Evolutionary conservation across 2,329 filamentous ascomycete genomes (phyloP).

Genomic region (Bertia moriformis): DNA sequence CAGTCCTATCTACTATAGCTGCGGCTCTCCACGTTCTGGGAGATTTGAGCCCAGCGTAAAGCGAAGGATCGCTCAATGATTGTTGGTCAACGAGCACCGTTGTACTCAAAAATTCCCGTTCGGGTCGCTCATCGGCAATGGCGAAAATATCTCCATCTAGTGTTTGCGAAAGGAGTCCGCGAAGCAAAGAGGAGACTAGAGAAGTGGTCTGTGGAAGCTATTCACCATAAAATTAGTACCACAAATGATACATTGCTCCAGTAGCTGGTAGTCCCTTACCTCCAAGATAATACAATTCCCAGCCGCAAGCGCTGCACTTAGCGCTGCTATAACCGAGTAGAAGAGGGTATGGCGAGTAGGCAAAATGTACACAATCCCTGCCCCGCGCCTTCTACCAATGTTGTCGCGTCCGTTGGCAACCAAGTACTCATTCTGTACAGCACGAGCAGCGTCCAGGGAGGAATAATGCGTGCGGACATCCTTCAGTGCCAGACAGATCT

Average conservation of each 20-base stretch:
- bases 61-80: constrained; percentile 13
- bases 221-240: too few species aligned
- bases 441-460: constrained; percentile 19
- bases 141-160: constrained; percentile 32
- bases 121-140: constrained; percentile 17
- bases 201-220: constrained; percentile 24
- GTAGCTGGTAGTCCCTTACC: too few species aligned
- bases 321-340: constrained; percentile 24
- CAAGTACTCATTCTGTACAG: constrained; percentile 23
- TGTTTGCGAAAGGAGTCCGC: constrained; percentile 18
- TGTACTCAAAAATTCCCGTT: constrained; percentile 8
- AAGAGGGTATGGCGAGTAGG: constrained; percentile 30
- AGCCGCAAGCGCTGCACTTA: constrained; percentile 29
- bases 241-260: too few species aligned
- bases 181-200: constrained; percentile 16
- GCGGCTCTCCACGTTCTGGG: constrained; percentile 19
- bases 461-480: constrained; percentile 21
- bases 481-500: constrained; percentile 22
- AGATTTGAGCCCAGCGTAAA: constrained; percentile 20
- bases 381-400: constrained; percentile 13
- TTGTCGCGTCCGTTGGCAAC: constrained; percentile 23
- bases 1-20: constrained; percentile 46
- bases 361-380: constrained; percentile 30
- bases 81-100: constrained; percentile 2
- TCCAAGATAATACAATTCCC: constrained; percentile 34